Percentiles rank a stretch among this genome's conserved stretches.
Conservation (phyloP, 495 filamentous ascomycete genomes). For the Penicillium crystallinum region DNA sequence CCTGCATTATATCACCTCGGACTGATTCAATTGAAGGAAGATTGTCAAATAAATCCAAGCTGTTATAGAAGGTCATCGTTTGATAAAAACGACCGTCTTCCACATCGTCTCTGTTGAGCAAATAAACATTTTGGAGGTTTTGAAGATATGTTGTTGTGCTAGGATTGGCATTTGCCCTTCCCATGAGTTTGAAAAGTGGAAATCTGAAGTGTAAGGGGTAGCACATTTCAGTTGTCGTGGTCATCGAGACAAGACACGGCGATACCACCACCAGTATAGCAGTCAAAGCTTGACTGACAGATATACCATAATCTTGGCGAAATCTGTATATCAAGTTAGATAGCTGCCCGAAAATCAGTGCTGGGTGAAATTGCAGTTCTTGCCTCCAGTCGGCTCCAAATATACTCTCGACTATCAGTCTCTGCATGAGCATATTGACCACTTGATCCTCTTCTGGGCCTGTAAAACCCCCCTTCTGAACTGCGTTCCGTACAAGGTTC, state of each 20-base stretch:
- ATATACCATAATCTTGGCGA: constrained; percentile 1
- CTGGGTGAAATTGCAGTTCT: not conserved
- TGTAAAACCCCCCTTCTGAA: constrained; percentile 14
- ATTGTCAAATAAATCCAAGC: constrained; percentile 7
- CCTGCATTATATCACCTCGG: constrained; percentile 12
- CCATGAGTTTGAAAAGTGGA: constrained; percentile 17
- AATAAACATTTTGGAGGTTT: constrained; percentile 19
- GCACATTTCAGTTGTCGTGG: constrained; percentile 9
- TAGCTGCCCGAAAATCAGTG: not conserved
- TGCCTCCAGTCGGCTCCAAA: not conserved
- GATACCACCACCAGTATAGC: constrained; percentile 24
- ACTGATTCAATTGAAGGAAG: constrained; percentile 25
- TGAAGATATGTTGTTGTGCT: constrained; percentile 14
- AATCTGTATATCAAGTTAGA: not conserved
- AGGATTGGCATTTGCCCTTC: constrained; percentile 6
- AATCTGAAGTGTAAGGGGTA: not conserved
- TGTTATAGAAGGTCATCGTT: constrained; percentile 7
- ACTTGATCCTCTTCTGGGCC: constrained; percentile 11
- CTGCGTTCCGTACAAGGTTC: constrained; percentile 8
- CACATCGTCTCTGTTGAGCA: constrained; percentile 6
- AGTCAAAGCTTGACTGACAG: constrained; percentile 21
- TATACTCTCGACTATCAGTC: not conserved
- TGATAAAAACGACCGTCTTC: constrained; percentile 16
- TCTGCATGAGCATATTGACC: constrained; percentile 21
- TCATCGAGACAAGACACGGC: constrained; percentile 20